Conservation (phyloP, 2,329 filamentous ascomycete species). For the Seiridium cupressi region DNA sequence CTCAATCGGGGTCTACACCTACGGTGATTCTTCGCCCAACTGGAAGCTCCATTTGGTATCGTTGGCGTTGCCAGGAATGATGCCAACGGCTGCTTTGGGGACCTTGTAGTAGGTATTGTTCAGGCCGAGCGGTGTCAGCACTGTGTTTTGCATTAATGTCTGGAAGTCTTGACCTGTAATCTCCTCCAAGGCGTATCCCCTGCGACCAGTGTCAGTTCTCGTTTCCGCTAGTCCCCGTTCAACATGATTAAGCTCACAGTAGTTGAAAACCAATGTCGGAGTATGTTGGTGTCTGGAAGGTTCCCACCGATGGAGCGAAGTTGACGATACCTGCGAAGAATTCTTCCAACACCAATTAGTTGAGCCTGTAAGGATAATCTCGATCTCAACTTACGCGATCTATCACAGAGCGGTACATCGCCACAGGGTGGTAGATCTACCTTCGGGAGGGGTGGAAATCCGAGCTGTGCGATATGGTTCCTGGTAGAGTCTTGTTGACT, state of each 20-base stretch:
- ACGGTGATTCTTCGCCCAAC: conserved; percentile 24
- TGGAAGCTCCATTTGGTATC: conserved; percentile 24
- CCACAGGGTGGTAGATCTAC: conserved; percentile 24
- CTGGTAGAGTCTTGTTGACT: conserved; percentile 20
- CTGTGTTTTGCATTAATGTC: conserved; percentile 28
- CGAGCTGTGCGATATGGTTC: conserved; percentile 20
- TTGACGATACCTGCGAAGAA: conserved; percentile 24
- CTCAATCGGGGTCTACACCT: conserved; percentile 3
- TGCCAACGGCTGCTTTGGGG: conserved; percentile 23
- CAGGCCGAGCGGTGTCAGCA: conserved; percentile 37
- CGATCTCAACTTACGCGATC: conserved; percentile 20
- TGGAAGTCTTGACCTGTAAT: conserved; percentile 34
- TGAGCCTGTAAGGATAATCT: background rate
- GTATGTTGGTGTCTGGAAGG: conserved; percentile 23
- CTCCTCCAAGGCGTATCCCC: conserved; percentile 34
- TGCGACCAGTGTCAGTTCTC: conserved; percentile 33
- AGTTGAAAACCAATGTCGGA: conserved; percentile 28
- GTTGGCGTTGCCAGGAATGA: conserved; percentile 34
- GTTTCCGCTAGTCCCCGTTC: background rate
- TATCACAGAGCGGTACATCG: conserved; percentile 21
- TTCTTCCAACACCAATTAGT: conserved; percentile 15
- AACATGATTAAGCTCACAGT: conserved; percentile 25
- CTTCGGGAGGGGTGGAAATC: conserved; percentile 25
- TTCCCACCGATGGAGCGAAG: conserved; percentile 24
- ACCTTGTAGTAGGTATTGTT: conserved; percentile 31